These are phyloP conservation scores for Micromonas commoda DNA, from an alignment of 139 green algal genomes.

Conservation along the genomic window DNA sequence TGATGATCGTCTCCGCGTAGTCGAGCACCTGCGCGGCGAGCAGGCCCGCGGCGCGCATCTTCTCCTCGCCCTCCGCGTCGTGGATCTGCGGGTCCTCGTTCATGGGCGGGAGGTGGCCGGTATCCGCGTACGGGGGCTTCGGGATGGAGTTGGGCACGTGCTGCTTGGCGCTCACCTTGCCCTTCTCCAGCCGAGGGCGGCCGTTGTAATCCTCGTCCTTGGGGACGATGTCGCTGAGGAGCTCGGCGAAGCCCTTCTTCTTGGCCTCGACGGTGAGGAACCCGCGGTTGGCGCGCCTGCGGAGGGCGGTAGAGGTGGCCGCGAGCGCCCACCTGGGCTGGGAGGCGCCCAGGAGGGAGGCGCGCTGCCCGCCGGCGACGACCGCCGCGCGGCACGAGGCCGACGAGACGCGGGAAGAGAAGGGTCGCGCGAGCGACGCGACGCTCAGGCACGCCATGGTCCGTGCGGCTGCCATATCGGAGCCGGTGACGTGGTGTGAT, in stretches of 20 bases:
- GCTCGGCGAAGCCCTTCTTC: constrained; percentile 10
- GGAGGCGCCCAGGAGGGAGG: not conserved
- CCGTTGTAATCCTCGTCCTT: not conserved
- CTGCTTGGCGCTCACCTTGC: not conserved
- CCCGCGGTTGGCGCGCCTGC: too few relatives aligned
- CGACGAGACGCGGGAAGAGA: not conserved
- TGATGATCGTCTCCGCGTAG: constrained; percentile 2
- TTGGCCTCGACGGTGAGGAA: not conserved
- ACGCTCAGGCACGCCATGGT: too few relatives aligned
- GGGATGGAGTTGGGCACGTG: not conserved
- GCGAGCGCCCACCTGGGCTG: too few relatives aligned
- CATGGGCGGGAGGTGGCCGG: not conserved
- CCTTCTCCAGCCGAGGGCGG: not conserved
- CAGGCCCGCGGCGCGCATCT: constrained; percentile 10
- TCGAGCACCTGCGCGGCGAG: constrained; percentile 20
- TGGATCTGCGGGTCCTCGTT: not conserved
- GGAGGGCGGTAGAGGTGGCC: too few relatives aligned
- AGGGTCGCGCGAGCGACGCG: not conserved
- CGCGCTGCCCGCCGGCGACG: not conserved
- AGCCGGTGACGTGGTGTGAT: too few relatives aligned
- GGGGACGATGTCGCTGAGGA: not conserved
- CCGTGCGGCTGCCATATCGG: too few relatives aligned
- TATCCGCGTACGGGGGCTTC: not conserved
- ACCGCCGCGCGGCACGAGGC: not conserved
- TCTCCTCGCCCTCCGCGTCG: constrained; percentile 7